Conservation (phyloP, 2,329 filamentous ascomycete species). For the Epichloe amarillans region DNA sequence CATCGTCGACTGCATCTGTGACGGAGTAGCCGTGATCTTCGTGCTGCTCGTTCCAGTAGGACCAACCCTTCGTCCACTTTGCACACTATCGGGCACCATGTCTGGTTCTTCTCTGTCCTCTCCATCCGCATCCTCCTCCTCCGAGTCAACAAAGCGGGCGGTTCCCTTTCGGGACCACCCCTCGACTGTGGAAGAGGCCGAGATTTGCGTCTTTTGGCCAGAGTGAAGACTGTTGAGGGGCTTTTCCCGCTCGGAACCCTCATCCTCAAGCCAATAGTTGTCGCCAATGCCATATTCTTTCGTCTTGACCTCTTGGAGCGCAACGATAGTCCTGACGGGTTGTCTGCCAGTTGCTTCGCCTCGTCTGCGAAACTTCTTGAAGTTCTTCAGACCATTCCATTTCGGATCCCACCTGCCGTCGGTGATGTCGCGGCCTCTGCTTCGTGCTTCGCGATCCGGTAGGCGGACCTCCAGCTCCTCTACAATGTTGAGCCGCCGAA, state of each 20-base stretch:
- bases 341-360: constrained; percentile 33
- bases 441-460: constrained; percentile 16
- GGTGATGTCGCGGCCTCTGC: constrained; percentile 35
- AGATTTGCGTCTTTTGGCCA: not conserved
- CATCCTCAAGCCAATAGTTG: constrained; percentile 58
- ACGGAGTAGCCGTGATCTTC: constrained; percentile 13
- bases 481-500: constrained; percentile 62
- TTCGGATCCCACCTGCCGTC: constrained; percentile 63
- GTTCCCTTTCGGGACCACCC: constrained; percentile 10
- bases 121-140: constrained; percentile 17
- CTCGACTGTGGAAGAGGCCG: not conserved
- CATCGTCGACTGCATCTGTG: constrained; percentile 16
- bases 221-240: not conserved
- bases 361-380: constrained; percentile 68
- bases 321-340: constrained; percentile 46
- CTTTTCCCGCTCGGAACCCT: constrained; percentile 19
- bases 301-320: constrained; percentile 55
- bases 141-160: constrained; percentile 18
- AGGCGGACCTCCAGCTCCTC: constrained; percentile 58
- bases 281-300: constrained; percentile 65
- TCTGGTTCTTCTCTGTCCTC: constrained; percentile 3
- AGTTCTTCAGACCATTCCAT: constrained; percentile 94
- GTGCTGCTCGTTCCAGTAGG: constrained; percentile 13
- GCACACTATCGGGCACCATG: not conserved
- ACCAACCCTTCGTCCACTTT: not conserved